These are phyloP conservation scores for Solanum pimpinellifolium DNA, from an alignment of 257 asterid genomes.

Conservation along the genomic window DNA sequence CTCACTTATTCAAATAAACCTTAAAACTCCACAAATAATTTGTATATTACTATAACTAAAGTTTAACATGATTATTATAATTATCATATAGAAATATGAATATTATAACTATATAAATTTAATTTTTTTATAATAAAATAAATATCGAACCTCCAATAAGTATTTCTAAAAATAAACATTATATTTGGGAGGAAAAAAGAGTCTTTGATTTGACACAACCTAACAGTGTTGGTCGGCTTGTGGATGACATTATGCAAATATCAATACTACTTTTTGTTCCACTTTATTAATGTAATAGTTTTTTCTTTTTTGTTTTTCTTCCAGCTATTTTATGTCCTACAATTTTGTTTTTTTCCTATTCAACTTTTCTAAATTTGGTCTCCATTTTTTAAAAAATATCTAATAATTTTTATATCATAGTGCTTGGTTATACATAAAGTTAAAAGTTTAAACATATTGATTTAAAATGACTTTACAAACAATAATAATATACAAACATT, in stretches of 20 bases:
- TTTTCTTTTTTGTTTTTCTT: not conserved
- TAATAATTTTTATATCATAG: not conserved
- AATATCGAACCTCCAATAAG: rapidly evolving
- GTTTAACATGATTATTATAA: no score
- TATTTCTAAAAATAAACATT: no score
- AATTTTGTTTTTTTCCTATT: not conserved
- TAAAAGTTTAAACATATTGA: not conserved
- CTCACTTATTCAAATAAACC: no score
- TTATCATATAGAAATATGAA: no score
- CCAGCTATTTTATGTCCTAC: not conserved
- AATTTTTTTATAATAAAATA: no score
- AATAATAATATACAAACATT: not conserved
- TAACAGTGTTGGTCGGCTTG: conserved; percentile 12
- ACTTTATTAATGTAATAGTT: not conserved
- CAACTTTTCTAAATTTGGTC: not conserved
- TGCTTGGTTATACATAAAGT: not conserved
- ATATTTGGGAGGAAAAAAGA: not conserved
- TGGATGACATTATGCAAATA: not conserved
- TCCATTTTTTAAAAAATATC: not conserved
- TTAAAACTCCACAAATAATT: not conserved
- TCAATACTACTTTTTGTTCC: not conserved
- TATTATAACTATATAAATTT: no score
- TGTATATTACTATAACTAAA: not conserved
- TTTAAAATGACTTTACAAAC: not conserved
- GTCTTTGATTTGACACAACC: conserved; percentile 25